Evolutionary conservation across 2,329 filamentous ascomycete species (phyloP), one percentile per base, ranked within the genome.

Genomic region (Microcyclosporella mali): DNA sequence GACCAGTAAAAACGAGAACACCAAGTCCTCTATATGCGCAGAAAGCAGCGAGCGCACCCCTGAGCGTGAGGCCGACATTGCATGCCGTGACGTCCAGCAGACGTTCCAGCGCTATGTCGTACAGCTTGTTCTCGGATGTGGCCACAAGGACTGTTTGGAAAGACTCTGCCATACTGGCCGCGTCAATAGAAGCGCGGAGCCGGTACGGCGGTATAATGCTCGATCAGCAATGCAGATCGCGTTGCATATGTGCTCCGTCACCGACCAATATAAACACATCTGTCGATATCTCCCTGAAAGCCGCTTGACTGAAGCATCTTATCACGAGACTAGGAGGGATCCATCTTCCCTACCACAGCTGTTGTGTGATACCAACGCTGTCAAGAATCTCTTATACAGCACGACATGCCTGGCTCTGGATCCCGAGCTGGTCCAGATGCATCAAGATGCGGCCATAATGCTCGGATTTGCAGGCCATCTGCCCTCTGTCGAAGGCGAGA

Each of bases 181-280:
- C 33, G 81, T 76, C 60, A 78, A 84, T 48, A 68, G 80, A 16
- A 49, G 38, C 31, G 74, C 77, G 19, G 77, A 77, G 49, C 85
- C 87, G 2, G 74, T 88, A 52, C 81, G 88, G 45, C 76, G 79
- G 59, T 92, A 88, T 60, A 94, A 82, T 42, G 74, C 82, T 9
- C 78, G 86, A 19, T 94, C 86, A 56, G 88, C 88, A 3, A 78
- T 87, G 53, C 85, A 84, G 1, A 68, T 94, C 35, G 88, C 88
- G 4, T 75, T 86, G 33, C 82, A 84, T 55, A 70, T 94, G 35
- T 85, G 86, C 6, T 84, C 81, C 55, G 78, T 84, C 53, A 84
- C 88, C 51, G 79, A 88, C 49, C 79, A 85, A 0, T 80, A 86
- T 49, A 71, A 68, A 47, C 78, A 78, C 11, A 66, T 94, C 1